A percentile compares a stretch with the other conserved stretches of the same genome.
phyloP scores from a whole-genome alignment of 345 rosid species.

The Geranium brycei region DNA sequence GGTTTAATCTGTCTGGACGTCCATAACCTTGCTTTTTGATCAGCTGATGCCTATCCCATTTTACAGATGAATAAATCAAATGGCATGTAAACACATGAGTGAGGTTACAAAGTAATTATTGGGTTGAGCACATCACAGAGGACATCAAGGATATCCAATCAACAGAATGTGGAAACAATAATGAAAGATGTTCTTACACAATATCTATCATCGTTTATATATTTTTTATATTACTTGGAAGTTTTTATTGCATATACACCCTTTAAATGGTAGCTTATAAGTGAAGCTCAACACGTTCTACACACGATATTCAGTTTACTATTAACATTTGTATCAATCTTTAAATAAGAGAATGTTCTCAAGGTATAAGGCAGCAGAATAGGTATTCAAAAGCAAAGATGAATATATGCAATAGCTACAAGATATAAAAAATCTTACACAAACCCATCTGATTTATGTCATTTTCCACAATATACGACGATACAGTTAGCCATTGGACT shows the following conservation, averaged over 20 bases:
- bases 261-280: background rate
- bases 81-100: background rate
- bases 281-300: background rate
- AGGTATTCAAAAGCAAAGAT: background rate
- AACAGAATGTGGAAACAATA: background rate
- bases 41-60: slow-evolving; percentile 61
- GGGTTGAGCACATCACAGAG: background rate
- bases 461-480: too few relatives aligned
- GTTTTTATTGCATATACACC: background rate
- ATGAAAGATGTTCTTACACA: background rate
- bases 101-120: background rate
- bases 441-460: background rate
- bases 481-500: background rate
- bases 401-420: background rate
- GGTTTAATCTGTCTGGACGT: slow-evolving; percentile 62
- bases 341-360: background rate
- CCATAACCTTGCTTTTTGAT: slow-evolving; percentile 80
- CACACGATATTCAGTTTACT: background rate
- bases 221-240: too few relatives aligned
- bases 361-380: background rate
- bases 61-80: background rate
- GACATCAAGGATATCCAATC: background rate
- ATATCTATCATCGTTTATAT: background rate
- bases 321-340: too few relatives aligned
- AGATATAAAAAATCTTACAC: background rate